These are phyloP conservation scores for Daldinia grandis DNA, from an alignment of 495 filamentous ascomycete species.

Conservation along the genomic window DNA sequence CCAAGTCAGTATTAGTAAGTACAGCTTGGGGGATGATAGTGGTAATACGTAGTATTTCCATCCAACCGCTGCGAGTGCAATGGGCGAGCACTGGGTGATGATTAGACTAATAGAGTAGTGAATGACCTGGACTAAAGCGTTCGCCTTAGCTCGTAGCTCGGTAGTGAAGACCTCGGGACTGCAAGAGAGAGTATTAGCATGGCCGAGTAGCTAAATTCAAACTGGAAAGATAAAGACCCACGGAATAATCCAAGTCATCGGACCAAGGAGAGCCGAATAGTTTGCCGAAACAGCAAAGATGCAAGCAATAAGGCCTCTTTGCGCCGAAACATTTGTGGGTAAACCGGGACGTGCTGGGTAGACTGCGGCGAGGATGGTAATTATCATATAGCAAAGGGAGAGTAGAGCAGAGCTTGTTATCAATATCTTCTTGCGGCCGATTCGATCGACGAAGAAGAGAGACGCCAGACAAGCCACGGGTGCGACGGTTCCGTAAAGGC, in stretches of 20 bases:
- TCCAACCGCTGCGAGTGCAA: constrained; percentile 57
- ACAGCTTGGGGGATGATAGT: no score
- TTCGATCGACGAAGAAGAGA: constrained; percentile 61
- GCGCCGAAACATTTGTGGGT: constrained; percentile 49
- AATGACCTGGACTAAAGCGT: constrained; percentile 60
- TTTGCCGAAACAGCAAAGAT: constrained; percentile 67
- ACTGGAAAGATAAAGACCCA: constrained; percentile 1
- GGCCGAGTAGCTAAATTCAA: not conserved
- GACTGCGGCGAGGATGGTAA: constrained; percentile 60
- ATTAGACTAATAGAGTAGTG: constrained; percentile 65
- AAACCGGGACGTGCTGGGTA: constrained; percentile 51
- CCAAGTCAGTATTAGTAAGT: not conserved
- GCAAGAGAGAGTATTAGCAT: constrained; percentile 5
- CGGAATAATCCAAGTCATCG: constrained; percentile 65
- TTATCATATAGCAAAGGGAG: constrained; percentile 55
- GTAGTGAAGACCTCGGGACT: constrained; percentile 66
- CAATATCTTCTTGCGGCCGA: constrained; percentile 62
- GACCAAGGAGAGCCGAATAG: constrained; percentile 62
- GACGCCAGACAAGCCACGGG: constrained; percentile 60
- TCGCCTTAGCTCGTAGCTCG: constrained; percentile 61
- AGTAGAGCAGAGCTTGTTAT: constrained; percentile 59
- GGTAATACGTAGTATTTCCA: constrained; percentile 57
- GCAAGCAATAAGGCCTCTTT: constrained; percentile 63
- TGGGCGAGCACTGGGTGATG: constrained; percentile 64
- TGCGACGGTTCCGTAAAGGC: constrained; percentile 61